Base-by-base conservation (phyloP, 768 basidiomycete species). In the Pleurotus pulmonarius region DNA sequence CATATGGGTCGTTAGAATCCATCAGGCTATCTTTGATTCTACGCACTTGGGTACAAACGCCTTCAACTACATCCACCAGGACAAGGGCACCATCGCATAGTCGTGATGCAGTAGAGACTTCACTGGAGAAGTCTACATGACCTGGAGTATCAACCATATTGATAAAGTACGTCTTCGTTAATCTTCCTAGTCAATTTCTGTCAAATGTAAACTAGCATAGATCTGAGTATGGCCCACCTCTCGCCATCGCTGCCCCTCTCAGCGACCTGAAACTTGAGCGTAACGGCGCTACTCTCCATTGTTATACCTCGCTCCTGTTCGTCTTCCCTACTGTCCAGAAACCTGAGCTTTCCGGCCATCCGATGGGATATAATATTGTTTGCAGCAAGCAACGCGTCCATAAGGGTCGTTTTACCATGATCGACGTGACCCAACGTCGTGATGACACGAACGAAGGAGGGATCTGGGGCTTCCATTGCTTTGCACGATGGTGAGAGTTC, bases 111-210 rank as follows among this genome's bases (percentile, higher is more conserved):
- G 93, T 91, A 1, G 94, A 98, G 0, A 99, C 97, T 68, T 98
- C 97, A 55, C 88, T 94, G 0, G 94, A 95, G 63, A 99, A 99
- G 70, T 98, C 97, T 20, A 99, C 96, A 73, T 99, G 97, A 3
- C 97, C 97, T 13, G 97, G 97, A 0, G 97, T 98, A 70, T 99
- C 97, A 60, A 99, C 96, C 80, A 98, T 88, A 67, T 97, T 98
- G 54, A 98, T 83, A 46, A 89, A 78, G 72, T 90, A 97, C 20
- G 86, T 88, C 66, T 78, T 88, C 24, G 81, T 75, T 52, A 72
- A 71, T 69, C 69, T 78, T 68, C 70, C 89, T 89, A 65, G 63
- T 65, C 61, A 67, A 60, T 68, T 70, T 62, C 54, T 63, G 73
- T 79, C 67, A 73, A 18, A 47, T 53, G 34, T 44, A 60, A 63